phyloP scores from a whole-genome alignment of 2,329 filamentous ascomycete genomes.

The Aspergillus brunneoviolaceus region DNA sequence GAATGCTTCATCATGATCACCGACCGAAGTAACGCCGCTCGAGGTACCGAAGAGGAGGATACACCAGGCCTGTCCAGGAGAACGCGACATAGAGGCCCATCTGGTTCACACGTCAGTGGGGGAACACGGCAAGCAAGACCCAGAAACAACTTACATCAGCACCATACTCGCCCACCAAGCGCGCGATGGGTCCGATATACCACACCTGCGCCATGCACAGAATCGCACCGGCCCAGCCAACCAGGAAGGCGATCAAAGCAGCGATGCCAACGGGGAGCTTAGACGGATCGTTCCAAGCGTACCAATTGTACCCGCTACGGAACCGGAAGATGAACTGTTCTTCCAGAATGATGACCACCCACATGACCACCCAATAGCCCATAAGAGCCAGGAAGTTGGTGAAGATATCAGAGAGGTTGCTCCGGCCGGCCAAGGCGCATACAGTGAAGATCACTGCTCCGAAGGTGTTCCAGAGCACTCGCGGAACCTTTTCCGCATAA shows the following conservation, averaged over 20 bases:
- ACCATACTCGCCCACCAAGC: conserved; percentile 56
- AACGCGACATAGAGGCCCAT: conserved; percentile 63
- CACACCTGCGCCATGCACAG: conserved; percentile 69
- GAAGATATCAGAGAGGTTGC: conserved; percentile 63
- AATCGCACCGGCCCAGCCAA: conserved; percentile 66
- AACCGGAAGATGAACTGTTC: conserved; percentile 64
- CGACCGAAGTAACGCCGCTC: conserved; percentile 53
- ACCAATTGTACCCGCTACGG: conserved; percentile 57
- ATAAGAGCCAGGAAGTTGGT: conserved; percentile 69
- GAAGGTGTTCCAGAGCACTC: conserved; percentile 64
- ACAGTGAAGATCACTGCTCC: conserved; percentile 63
- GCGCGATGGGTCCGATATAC: conserved; percentile 65
- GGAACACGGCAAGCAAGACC: neutral
- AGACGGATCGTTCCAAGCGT: conserved; percentile 57
- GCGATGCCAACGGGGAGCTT: conserved; percentile 64
- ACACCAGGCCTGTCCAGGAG: conserved; percentile 58
- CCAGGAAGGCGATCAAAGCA: conserved; percentile 59
- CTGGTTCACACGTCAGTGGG: conserved; percentile 17
- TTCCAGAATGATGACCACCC: conserved; percentile 59
- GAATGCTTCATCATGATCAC: conserved; percentile 24
- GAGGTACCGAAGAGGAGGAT: conserved; percentile 53
- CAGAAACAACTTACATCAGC: conserved; percentile 50
- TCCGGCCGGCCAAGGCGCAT: conserved; percentile 63
- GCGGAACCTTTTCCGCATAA: conserved; percentile 58
- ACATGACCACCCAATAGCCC: conserved; percentile 69